A percentile compares a stretch with the other conserved stretches of the same genome.
Evolutionary conservation across 108 stramenopile genomes (phyloP).

Genomic region (Tribonema minus): DNA sequence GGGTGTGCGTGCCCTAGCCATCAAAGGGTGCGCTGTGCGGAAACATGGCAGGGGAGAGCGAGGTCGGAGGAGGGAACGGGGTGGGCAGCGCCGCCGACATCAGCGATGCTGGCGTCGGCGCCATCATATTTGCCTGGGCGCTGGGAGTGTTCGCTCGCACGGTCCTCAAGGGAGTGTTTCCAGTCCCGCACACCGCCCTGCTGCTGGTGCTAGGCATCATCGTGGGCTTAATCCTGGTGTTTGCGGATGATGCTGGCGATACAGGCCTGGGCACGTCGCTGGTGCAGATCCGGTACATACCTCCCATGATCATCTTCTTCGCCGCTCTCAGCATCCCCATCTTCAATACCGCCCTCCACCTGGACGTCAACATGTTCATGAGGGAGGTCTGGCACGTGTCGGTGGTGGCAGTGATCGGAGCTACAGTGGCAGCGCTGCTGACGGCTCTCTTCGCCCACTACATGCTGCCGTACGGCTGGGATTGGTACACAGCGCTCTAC

Average conservation of each 20-base stretch:
- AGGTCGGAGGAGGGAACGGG: too few relatives aligned
- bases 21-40: too few relatives aligned
- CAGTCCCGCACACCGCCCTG: constrained; percentile 22
- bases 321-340: constrained; percentile 43
- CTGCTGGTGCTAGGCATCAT: constrained; percentile 7
- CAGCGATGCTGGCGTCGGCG: constrained; percentile 13
- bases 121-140: constrained; percentile 27
- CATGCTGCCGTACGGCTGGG: constrained; percentile 50
- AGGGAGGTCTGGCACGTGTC: constrained; percentile 46
- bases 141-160: constrained; percentile 10
- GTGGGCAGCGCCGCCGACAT: too few relatives aligned
- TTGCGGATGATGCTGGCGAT: not conserved
- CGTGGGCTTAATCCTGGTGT: constrained; percentile 23
- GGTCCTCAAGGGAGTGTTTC: not conserved
- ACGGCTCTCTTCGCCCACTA: constrained; percentile 43
- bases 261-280: constrained; percentile 12
- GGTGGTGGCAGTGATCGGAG: constrained; percentile 52
- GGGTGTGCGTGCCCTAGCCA: too few relatives aligned
- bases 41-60: too few relatives aligned
- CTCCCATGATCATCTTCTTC: constrained; percentile 53
- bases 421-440: constrained; percentile 42
- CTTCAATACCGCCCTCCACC: constrained; percentile 40
- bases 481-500: constrained; percentile 59
- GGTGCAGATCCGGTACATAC: constrained; percentile 13
- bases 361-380: constrained; percentile 51